These are phyloP conservation scores for Scutellaria galericulata DNA, from an alignment of 257 asterid genomes.

Conservation along the genomic window DNA sequence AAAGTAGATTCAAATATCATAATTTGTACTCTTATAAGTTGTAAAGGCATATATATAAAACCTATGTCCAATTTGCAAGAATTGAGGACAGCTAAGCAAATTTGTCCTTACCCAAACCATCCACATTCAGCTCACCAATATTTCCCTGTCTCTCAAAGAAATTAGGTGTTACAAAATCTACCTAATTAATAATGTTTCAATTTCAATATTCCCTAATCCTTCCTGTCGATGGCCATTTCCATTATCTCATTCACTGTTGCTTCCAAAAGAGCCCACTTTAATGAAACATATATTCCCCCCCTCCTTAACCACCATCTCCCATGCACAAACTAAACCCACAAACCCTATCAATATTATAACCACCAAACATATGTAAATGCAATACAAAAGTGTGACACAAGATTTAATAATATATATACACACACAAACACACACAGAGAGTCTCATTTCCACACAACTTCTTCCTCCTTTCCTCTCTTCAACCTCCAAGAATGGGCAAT, in stretches of 20 bases:
- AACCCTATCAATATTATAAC: background rate
- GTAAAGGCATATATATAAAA: background rate
- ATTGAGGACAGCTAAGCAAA: conserved; percentile 22
- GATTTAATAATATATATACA: background rate
- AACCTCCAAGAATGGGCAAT: conserved; percentile 57
- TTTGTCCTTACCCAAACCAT: conserved; percentile 26
- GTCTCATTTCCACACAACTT: background rate
- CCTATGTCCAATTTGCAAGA: conserved; percentile 20
- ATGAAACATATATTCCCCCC: conserved; percentile 11
- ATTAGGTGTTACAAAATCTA: conserved; percentile 20
- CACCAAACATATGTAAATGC: background rate
- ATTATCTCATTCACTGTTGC: conserved; percentile 25
- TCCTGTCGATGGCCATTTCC: conserved; percentile 29
- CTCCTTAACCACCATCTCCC: conserved; percentile 23
- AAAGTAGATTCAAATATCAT: no score
- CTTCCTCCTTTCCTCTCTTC: background rate
- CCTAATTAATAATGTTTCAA: conserved; percentile 26
- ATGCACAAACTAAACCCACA: conserved; percentile 9
- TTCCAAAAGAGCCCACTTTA: conserved; percentile 2
- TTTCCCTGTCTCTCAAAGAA: background rate
- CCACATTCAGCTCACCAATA: conserved; percentile 34
- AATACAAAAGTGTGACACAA: background rate
- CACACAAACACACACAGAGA: background rate
- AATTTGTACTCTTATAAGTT: background rate
- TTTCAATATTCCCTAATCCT: conserved; percentile 22